Evolutionary conservation across 2,329 filamentous ascomycete species (phyloP).

Genomic region (Botrytis pseudocinerea): DNA sequence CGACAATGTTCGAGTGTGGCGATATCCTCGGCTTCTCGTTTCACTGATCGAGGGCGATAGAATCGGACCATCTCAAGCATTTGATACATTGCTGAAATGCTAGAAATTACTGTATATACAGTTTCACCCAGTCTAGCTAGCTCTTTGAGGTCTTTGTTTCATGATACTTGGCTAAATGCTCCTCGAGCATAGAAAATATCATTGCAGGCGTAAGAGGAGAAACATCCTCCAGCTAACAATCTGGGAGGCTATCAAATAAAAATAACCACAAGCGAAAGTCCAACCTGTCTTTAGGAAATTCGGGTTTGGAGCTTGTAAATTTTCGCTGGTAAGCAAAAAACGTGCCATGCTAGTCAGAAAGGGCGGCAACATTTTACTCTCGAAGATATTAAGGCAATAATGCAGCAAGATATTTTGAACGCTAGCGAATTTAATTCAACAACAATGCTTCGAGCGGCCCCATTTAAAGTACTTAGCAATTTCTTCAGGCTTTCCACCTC

Average conservation of each 20-base stretch:
- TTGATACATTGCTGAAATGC: conserved; percentile 14
- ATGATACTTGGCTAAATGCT: not conserved
- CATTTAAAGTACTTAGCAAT: not conserved
- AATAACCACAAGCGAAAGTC: not conserved
- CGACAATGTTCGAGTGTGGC: not conserved
- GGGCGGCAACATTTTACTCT: not conserved
- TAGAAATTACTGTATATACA: conserved; percentile 6
- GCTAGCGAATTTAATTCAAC: not conserved
- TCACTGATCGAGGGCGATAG: not conserved
- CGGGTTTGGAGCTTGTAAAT: not conserved
- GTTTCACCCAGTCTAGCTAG: conserved; percentile 11
- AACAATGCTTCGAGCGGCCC: not conserved
- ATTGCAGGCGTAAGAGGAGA: conserved; percentile 11
- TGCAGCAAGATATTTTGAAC: not conserved
- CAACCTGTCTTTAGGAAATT: too few species aligned
- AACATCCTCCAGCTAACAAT: not conserved
- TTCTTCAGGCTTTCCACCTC: not conserved
- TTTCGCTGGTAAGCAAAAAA: not conserved
- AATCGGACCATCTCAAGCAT: conserved; percentile 21
- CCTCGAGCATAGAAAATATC: conserved; percentile 17
- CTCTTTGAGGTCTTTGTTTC: conserved; percentile 4
- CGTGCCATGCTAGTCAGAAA: not conserved
- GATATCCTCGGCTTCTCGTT: not conserved
- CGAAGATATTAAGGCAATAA: not conserved
- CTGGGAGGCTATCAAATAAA: accelerated